Base-by-base conservation (phyloP, 768 basidiomycete genomes). In the Boletus rubescentipes region DNA sequence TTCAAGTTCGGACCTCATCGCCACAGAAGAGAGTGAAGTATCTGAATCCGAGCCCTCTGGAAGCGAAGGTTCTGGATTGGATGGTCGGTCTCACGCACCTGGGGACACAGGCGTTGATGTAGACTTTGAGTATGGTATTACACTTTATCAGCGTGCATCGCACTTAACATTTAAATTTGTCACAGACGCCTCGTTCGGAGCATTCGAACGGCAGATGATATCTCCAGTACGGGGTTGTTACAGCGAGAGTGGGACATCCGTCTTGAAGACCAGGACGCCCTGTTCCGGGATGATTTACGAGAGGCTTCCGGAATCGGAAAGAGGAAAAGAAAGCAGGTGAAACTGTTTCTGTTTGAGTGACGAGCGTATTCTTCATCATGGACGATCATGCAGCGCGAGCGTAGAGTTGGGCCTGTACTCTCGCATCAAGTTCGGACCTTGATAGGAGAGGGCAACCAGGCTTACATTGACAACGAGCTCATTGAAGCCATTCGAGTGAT, bases 391-490 rank as follows among this genome's bases (percentile, higher is more conserved):
- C 35, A 59, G 58, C 58, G 56, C 18, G 58, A 53, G 34, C 56
- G 51, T 21, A 58, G 51, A 49, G 30, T 46, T 41, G 58, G 58
- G 18, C 58, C 58, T 9, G 44, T 58, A 2, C 56, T 59, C 43
- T 59, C 58, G 8, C 58, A 59, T 41, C 58, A 59, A n/a, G 58
- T 59, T 49, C 55, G 58, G 26, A 36, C 55, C 4, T 20, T 59
- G 23, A 84, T 98, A 46, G 92, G 93, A 26, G 84, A 88, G 50
- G 95, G 91, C 20, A 95, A 94, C 65, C 84, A 89, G 63, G 88
- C 89, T 3, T 97, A 91, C 68, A 82, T 95, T 46, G 83, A 87
- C 61, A 81, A 75, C 55, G 72, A 91, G 51, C 72, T 85, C 9
- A 71, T 77, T 3, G 79, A 87, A 60, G 87, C 93, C 1, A 84